Evolutionary conservation across 2,329 filamentous ascomycete species (phyloP).

Genomic region (Microdochium nivale): DNA sequence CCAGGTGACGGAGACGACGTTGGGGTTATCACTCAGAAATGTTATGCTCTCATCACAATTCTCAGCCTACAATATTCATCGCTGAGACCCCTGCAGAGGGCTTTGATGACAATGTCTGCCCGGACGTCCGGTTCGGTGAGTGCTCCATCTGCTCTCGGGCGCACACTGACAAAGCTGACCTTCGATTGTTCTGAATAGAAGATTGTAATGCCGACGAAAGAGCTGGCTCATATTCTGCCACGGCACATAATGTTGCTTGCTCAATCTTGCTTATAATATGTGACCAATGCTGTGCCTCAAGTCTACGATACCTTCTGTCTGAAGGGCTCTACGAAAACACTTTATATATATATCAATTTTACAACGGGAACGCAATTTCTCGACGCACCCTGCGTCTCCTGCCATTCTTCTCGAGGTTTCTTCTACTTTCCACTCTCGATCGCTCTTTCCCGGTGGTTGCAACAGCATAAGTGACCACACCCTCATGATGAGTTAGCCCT

Average conservation of each 20-base stretch:
- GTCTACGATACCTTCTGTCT: no score
- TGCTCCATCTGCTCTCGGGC: background rate
- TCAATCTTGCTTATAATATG: background rate
- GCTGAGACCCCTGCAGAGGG: background rate
- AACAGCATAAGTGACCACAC: background rate
- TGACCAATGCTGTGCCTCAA: no score
- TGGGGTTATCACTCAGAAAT: conserved; percentile 1
- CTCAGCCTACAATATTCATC: background rate
- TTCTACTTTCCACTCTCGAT: background rate
- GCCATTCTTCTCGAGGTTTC: no score
- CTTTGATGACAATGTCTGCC: background rate
- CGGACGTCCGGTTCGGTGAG: background rate
- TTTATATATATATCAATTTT: no score
- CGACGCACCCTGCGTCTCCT: no score
- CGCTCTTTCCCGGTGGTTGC: background rate
- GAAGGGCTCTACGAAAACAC: no score
- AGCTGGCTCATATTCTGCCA: background rate
- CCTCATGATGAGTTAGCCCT: background rate
- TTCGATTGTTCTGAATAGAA: background rate
- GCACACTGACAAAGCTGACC: background rate
- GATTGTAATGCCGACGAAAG: background rate
- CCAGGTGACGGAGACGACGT: background rate
- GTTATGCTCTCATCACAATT: background rate
- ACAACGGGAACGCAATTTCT: no score
- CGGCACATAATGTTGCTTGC: background rate